Evolutionary conservation across 148 eudicot genomes (phyloP), one percentile per base, ranked within the genome.

Genomic region (Heliosperma pusillum): DNA sequence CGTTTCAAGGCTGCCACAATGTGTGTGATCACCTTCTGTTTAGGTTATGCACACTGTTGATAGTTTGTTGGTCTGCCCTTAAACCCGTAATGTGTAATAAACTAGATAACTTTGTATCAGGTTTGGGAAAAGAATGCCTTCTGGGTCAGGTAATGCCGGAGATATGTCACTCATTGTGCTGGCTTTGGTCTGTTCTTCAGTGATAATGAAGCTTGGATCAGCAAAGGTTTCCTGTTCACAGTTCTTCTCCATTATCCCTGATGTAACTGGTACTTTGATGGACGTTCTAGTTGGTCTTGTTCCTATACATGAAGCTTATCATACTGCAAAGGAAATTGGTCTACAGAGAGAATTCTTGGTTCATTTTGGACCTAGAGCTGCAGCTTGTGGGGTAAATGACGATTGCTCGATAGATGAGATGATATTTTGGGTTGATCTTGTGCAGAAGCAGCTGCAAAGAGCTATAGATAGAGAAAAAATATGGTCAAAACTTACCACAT

Each of bases 401-500:
- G 97, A 95, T 74, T 75, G 83, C 60, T 82, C 85, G 68, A 78
- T 85, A 27, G 97, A 95, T 80, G 97, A 92, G 88, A 87, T 89
- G 47, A 79, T 85, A 42, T 95, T 95, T 81, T 95, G 99, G 99
- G 93, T 92, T 73, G 86, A 80, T 80, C 85, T 95, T 63, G 83
- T 89, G 71, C 97, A 92, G 84, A 89, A 87, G 84, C 93, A 89
- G 88, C 86, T 95, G 76, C 97, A 83, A 82, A 87, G 82, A 85
- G 99, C 97, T 66, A 82, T 95, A 63, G 92, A 89, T 78, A 88
- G 94, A 78, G 99, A 95, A 82, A 90, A 85, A 76, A 87, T 95
- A 83, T 95, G 99, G 99, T 90, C 97, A 65, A 88, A 89, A 79
- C 91, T 95, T 76, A 92, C 99, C 7, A 95, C 99, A 74, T 85